phyloP scores from a whole-genome alignment of 768 basidiomycete species.

The Leccinum truebloodii region DNA sequence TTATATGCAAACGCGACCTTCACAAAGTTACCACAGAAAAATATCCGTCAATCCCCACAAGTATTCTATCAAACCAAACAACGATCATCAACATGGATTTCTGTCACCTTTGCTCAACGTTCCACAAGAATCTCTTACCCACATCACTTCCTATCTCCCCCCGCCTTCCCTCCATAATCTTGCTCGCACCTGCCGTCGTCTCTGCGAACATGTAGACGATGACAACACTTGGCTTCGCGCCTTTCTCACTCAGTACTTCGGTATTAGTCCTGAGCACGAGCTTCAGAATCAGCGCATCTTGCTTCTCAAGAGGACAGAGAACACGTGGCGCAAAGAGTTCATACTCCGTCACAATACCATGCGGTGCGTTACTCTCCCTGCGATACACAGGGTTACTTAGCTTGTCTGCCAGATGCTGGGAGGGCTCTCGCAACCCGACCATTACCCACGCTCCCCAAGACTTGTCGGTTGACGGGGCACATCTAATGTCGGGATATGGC shows the following conservation, averaged over 20 bases:
- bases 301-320: constrained; percentile 56
- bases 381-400: background rate
- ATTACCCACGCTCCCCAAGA: constrained; percentile 66
- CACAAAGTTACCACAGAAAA: constrained; percentile 41
- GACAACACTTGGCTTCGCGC: constrained; percentile 83
- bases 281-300: constrained; percentile 45
- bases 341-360: constrained; percentile 54
- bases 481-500: constrained; percentile 55
- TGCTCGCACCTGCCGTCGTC: constrained; percentile 47
- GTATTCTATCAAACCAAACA: constrained; percentile 21
- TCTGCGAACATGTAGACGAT: constrained; percentile 68
- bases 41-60: constrained; percentile 33
- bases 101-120: constrained; percentile 47
- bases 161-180: constrained; percentile 63
- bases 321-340: constrained; percentile 72
- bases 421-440: constrained; percentile 57
- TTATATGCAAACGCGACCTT: constrained; percentile 73
- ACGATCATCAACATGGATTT: constrained; percentile 52
- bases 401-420: constrained; percentile 60
- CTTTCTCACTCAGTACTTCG: constrained; percentile 66
- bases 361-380: constrained; percentile 41
- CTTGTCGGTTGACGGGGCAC: constrained; percentile 55
- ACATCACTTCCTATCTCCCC: constrained; percentile 71
- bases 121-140: constrained; percentile 73
- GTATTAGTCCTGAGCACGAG: constrained; percentile 63